Percentiles rank a stretch among this genome's conserved stretches.
These are phyloP conservation scores for Fomitiporia mediterranea DNA, from an alignment of 1,284 basidiomycete species.

Conservation along the genomic window DNA sequence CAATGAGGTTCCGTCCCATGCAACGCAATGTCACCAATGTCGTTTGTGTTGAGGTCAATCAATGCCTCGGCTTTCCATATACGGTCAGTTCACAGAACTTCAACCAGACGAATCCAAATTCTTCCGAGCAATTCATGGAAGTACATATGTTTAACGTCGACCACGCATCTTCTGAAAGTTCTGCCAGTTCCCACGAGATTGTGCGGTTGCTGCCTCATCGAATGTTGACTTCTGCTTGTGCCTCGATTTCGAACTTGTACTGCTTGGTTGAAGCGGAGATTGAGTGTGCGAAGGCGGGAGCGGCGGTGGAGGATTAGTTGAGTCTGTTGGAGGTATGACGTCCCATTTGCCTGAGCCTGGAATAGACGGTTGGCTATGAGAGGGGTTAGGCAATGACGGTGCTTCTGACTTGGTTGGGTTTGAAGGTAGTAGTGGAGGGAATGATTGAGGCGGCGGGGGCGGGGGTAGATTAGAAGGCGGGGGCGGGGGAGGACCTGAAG, in stretches of 20 bases:
- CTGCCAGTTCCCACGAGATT: constrained; percentile 18
- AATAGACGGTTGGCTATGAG: neutral
- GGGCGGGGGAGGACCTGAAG: constrained; percentile 19
- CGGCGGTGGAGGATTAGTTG: neutral
- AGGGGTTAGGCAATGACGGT: constrained; percentile 12
- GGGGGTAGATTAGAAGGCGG: constrained; percentile 17
- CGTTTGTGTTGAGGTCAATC: too few species aligned
- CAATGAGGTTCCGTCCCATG: too few species aligned
- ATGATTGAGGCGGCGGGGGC: neutral
- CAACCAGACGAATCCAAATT: too few species aligned
- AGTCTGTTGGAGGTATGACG: neutral
- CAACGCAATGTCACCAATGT: too few species aligned
- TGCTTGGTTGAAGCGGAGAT: neutral
- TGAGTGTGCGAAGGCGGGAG: neutral
- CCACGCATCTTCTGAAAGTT: constrained; percentile 19
- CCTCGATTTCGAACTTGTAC: neutral
- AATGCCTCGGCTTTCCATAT: too few species aligned
- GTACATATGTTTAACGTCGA: constrained; percentile 14
- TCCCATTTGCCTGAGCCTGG: neutral
- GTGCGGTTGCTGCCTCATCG: neutral
- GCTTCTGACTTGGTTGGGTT: too few species aligned
- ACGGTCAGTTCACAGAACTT: too few species aligned
- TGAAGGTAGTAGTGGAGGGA: constrained; percentile 9
- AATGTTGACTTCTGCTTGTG: neutral
- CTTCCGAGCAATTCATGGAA: too few species aligned